Percentiles rank a stretch among this genome's conserved stretches.
Evolutionary conservation across 2,329 filamentous ascomycete genomes (phyloP).

Genomic region (Amauroascus verrucosus): DNA sequence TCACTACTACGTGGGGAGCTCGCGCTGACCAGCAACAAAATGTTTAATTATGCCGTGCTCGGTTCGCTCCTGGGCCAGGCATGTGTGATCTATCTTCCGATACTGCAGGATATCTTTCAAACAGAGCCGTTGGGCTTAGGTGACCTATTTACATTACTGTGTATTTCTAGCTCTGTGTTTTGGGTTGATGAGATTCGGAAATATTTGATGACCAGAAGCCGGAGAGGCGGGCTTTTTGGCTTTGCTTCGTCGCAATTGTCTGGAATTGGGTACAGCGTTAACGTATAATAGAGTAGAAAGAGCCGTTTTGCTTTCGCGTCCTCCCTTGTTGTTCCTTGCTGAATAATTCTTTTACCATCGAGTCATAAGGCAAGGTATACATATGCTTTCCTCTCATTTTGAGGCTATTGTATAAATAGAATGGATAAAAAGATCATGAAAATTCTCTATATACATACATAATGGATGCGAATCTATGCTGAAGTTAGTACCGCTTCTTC

Average conservation of each 20-base stretch:
- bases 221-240: conserved; percentile 16
- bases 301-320: not conserved
- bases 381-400: too few relatives aligned
- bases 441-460: not conserved
- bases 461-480: not conserved
- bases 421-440: not conserved
- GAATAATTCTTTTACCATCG: too few relatives aligned
- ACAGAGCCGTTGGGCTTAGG: conserved; percentile 69
- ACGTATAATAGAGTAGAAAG: conserved; percentile 24
- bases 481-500: not conserved
- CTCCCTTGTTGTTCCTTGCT: not conserved
- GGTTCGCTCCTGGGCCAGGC: conserved; percentile 76
- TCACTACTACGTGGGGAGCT: conserved; percentile 80
- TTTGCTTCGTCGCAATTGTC: conserved; percentile 20
- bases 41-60: conserved; percentile 94
- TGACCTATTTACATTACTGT: conserved; percentile 63
- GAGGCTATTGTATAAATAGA: too few relatives aligned
- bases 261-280: conserved; percentile 31
- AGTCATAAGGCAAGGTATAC: not conserved
- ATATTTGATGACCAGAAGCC: conserved; percentile 38
- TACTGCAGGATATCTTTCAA: conserved; percentile 89
- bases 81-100: conserved; percentile 88
- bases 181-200: conserved; percentile 91
- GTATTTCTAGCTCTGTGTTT: conserved; percentile 80
- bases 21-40: conserved; percentile 69